Percentiles rank a stretch among this genome's conserved stretches.
Evolutionary conservation across 495 filamentous ascomycete species (phyloP).

Genomic region (Penicillium odoratum): DNA sequence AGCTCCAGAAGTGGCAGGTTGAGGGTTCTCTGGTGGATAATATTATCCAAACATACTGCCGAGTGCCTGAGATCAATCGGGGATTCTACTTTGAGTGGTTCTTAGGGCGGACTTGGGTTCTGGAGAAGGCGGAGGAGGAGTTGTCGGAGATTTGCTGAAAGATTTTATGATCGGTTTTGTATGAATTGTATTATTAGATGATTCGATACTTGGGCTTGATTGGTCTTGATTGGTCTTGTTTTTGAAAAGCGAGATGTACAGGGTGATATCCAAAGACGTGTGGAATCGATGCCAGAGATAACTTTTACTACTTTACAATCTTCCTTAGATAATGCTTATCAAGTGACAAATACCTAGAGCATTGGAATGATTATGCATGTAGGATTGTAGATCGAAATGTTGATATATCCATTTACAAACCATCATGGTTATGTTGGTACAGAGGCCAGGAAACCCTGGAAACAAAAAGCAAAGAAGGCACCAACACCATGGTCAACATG

Average conservation of each 20-base stretch:
- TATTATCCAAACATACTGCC: not conserved
- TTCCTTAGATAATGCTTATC: not conserved
- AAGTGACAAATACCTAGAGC: not conserved
- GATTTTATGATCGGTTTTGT: too few relatives aligned
- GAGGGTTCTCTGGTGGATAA: not conserved
- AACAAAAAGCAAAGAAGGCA: conserved; percentile 25
- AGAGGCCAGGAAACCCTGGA: conserved; percentile 15
- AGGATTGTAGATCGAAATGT: not conserved
- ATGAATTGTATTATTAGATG: too few relatives aligned
- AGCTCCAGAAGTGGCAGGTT: not conserved
- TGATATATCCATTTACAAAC: conserved; percentile 32
- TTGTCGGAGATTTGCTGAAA: not conserved
- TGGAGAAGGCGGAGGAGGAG: not conserved
- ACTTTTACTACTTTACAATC: too few relatives aligned
- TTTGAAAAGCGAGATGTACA: too few relatives aligned
- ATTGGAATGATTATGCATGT: not conserved
- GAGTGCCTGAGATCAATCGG: not conserved
- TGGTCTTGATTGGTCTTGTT: too few relatives aligned
- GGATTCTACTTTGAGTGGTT: not conserved
- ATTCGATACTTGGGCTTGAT: too few relatives aligned
- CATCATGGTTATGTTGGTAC: conserved; percentile 34
- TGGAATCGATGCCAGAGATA: too few relatives aligned
- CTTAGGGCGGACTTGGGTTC: not conserved
- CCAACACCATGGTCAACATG: conserved; percentile 37
- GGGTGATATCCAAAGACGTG: too few relatives aligned